Evolutionary conservation across 2,329 filamentous ascomycete genomes (phyloP).

Genomic region (Rhinocladiella similis): DNA sequence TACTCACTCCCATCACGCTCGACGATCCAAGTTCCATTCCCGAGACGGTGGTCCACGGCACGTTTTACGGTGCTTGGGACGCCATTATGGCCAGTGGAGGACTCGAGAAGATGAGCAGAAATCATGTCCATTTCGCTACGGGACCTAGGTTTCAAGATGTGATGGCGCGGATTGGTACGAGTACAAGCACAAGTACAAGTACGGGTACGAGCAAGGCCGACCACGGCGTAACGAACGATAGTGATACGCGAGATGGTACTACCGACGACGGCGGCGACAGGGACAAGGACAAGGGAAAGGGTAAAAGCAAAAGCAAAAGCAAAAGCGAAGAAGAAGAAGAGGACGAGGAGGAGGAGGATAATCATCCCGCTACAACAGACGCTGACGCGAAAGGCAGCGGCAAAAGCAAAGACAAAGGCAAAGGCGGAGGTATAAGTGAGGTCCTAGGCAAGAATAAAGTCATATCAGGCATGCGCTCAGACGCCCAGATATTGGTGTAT

Average conservation of each 20-base stretch:
- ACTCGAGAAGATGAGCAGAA: constrained; percentile 75
- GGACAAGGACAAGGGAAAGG: constrained; percentile 9
- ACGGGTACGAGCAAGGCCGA: too few species aligned
- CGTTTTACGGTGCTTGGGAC: constrained; percentile 78
- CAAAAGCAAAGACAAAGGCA: constrained; percentile 24
- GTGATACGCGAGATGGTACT: neutral
- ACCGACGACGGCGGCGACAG: neutral
- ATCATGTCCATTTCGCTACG: constrained; percentile 86
- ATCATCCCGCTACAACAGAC: too few species aligned
- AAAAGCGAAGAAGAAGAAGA: too few species aligned
- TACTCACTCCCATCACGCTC: constrained; percentile 68
- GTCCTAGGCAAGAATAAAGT: constrained; percentile 45
- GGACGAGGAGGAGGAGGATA: too few species aligned
- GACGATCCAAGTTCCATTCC: constrained; percentile 55
- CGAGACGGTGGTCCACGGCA: constrained; percentile 76
- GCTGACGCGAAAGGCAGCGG: too few species aligned
- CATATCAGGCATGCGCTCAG: constrained; percentile 77
- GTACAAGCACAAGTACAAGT: too few species aligned
- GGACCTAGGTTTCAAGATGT: constrained; percentile 59
- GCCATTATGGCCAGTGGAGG: constrained; percentile 75
- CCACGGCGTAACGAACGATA: neutral
- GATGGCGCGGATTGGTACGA: constrained; percentile 23
- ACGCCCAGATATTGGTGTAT: constrained; percentile 75
- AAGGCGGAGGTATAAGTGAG: neutral
- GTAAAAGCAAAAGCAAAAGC: too few species aligned